phyloP scores from a whole-genome alignment of 139 green algal species.

The Raphidocelis subcapitata region DNA sequence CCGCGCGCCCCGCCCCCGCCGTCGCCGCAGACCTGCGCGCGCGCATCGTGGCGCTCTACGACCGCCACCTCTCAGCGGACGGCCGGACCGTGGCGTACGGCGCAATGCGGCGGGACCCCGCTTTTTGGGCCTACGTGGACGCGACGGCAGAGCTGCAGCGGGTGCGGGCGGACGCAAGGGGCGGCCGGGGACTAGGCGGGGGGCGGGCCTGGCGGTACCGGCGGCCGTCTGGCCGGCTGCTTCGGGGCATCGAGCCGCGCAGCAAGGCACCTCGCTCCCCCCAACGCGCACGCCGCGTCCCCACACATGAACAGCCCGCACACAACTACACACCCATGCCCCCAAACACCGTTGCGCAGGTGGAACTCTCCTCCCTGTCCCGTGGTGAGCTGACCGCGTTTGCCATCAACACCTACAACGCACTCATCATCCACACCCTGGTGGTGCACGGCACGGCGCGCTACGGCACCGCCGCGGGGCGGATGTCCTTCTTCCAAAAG shows the following conservation, averaged over 20 bases:
- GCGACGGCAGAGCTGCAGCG: conserved; percentile 76
- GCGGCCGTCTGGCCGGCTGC: not conserved
- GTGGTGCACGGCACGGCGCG: conserved; percentile 38
- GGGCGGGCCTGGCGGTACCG: no score
- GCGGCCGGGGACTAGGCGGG: not conserved
- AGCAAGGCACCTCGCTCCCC: not conserved
- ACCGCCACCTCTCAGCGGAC: conserved; percentile 54
- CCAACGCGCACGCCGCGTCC: no score
- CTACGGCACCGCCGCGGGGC: conserved; percentile 26
- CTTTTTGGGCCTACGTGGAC: conserved; percentile 63
- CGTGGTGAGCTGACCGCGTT: conserved; percentile 74
- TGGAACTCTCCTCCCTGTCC: conserved; percentile 60
- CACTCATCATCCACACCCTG: conserved; percentile 81
- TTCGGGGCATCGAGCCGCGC: no score
- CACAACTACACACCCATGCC: not conserved
- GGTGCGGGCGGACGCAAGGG: conserved; percentile 21
- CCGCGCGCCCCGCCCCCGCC: conserved; percentile 43
- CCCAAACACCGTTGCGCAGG: conserved; percentile 30
- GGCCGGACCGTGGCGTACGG: conserved; percentile 64
- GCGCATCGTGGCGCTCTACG: conserved; percentile 77
- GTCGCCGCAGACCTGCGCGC: conserved; percentile 62
- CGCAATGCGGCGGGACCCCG: conserved; percentile 49
- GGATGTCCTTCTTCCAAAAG: conserved; percentile 51
- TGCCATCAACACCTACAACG: conserved; percentile 96
- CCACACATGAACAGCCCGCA: no score